Conservation (phyloP, 2,329 filamentous ascomycete genomes). For the Fusarium sp. region DNA sequence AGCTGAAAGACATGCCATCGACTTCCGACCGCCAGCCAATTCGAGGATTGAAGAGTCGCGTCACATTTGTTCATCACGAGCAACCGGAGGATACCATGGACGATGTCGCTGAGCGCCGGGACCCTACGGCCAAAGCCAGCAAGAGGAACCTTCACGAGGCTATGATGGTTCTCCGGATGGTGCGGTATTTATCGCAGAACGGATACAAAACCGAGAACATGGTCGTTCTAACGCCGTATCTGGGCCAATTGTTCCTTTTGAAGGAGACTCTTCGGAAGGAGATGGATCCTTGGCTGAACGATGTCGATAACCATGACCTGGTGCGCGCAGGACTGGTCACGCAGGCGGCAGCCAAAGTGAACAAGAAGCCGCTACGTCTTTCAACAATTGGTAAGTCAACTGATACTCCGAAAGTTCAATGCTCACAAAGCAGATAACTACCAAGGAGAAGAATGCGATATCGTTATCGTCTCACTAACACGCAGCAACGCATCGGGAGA, state of each 20-base stretch:
- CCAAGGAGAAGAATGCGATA: conserved; percentile 78
- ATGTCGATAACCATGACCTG: conserved; percentile 71
- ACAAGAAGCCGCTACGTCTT: conserved; percentile 63
- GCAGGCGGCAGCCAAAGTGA: conserved; percentile 57
- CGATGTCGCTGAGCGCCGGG: conserved; percentile 56
- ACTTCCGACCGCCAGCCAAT: conserved; percentile 58
- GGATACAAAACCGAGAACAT: conserved; percentile 72
- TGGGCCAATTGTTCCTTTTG: conserved; percentile 71
- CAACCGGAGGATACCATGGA: conserved; percentile 58
- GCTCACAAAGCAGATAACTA: conserved; percentile 68
- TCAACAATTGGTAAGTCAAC: conserved; percentile 71
- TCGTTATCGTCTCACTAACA: conserved; percentile 73
- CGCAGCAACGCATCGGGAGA: conserved; percentile 69
- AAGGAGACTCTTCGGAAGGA: conserved; percentile 59
- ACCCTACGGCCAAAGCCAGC: conserved; percentile 58
- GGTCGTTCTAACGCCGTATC: conserved; percentile 75
- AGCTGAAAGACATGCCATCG: conserved; percentile 62
- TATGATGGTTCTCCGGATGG: conserved; percentile 68
- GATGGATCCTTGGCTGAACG: conserved; percentile 72
- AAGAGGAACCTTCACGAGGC: conserved; percentile 72
- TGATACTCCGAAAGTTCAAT: fast-evolving
- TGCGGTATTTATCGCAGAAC: conserved; percentile 75
- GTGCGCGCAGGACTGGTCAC: conserved; percentile 66
- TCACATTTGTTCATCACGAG: conserved; percentile 73
- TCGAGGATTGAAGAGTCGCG: conserved; percentile 64